phyloP scores from a whole-genome alignment of 768 basidiomycete genomes.

The Auriscalpium vulgare region DNA sequence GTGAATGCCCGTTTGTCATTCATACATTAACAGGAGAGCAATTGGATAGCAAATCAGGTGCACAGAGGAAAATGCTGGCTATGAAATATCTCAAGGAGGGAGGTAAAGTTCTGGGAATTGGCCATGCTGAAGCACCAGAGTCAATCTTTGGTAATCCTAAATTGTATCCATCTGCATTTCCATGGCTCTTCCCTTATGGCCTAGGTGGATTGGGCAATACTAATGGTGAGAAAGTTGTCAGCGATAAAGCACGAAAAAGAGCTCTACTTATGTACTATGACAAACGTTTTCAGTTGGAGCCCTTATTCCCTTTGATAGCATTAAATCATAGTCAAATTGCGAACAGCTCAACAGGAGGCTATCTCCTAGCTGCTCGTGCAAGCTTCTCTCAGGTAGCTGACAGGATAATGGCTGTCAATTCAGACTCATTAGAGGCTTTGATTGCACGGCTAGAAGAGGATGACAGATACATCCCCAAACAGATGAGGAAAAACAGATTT shows the following conservation, averaged over 20 bases:
- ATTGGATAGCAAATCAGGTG: not conserved
- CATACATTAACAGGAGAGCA: conserved; percentile 27
- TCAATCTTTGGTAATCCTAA: conserved; percentile 27
- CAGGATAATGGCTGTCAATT: conserved; percentile 1
- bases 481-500: conserved; percentile 3
- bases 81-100: conserved; percentile 21
- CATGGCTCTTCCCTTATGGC: conserved; percentile 36
- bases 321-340: conserved; percentile 34
- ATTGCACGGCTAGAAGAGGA: not conserved
- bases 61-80: conserved; percentile 16
- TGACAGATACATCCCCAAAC: conserved; percentile 2
- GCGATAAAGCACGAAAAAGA: conserved; percentile 21
- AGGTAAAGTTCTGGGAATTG: conserved; percentile 23
- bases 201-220: conserved; percentile 26
- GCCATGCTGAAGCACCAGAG: conserved; percentile 19
- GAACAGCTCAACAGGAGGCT: conserved; percentile 20
- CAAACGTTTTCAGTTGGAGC: conserved; percentile 31
- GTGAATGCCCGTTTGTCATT: conserved; percentile 30
- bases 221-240: conserved; percentile 5
- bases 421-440: not conserved
- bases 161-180: conserved; percentile 31
- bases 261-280: conserved; percentile 31
- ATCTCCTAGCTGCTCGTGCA: conserved; percentile 2
- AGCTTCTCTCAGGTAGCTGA: conserved; percentile 6
- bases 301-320: conserved; percentile 29